A percentile compares a stretch with the other conserved stretches of the same genome.
Conservation (phyloP, 257 asterid species). For the Solanum lignicaule region DNA sequence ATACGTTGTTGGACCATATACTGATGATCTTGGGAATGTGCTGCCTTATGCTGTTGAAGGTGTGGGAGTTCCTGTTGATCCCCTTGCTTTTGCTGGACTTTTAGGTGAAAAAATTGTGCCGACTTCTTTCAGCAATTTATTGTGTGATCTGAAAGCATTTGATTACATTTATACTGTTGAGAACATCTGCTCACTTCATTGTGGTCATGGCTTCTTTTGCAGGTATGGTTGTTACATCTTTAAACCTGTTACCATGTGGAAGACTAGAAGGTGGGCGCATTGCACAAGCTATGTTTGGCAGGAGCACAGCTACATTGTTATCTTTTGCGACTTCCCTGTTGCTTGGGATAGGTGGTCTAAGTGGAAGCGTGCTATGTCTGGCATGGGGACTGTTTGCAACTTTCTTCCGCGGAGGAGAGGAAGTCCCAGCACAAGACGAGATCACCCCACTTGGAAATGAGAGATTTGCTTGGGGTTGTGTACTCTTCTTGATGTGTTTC, state of each 20-base stretch:
- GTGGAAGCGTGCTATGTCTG: conserved; percentile 74
- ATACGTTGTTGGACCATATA: conserved; percentile 75
- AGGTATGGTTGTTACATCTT: conserved; percentile 93
- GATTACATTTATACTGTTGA: not conserved
- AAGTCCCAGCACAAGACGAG: conserved; percentile 82
- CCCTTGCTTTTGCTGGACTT: conserved; percentile 93
- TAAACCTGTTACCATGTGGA: conserved; percentile 83
- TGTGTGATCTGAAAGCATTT: not conserved
- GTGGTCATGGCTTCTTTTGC: not conserved
- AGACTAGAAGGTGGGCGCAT: conserved; percentile 91
- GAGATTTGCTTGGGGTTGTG: conserved; percentile 74
- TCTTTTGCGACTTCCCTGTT: conserved; percentile 58
- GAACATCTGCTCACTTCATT: not conserved
- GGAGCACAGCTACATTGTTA: conserved; percentile 46
- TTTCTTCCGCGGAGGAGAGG: conserved; percentile 87
- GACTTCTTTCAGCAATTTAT: not conserved
- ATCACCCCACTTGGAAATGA: conserved; percentile 74
- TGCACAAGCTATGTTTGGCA: conserved; percentile 79
- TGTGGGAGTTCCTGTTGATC: conserved; percentile 93
- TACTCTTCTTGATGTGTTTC: conserved; percentile 72
- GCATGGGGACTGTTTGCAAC: conserved; percentile 89
- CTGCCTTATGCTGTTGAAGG: conserved; percentile 93
- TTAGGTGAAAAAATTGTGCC: conserved; percentile 43
- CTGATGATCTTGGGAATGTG: conserved; percentile 84
- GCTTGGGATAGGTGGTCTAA: conserved; percentile 76